Evolutionary conservation across 371 early-diverging fungal genomes (phyloP), one percentile per base, ranked within the genome.

Genomic region (Circinella umbellata): DNA sequence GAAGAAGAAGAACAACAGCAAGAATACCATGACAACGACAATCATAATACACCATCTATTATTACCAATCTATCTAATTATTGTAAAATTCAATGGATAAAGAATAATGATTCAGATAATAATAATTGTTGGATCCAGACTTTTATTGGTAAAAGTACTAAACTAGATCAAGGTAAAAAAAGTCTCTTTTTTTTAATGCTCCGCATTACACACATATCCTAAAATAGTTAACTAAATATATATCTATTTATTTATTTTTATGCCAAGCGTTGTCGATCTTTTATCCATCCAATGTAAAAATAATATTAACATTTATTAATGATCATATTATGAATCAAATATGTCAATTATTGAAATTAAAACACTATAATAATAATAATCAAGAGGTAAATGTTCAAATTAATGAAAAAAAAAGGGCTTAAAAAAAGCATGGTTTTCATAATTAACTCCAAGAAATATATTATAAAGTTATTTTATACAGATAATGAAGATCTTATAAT

Each of bases 131-230:
- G 62, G 62, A 61, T 61, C 62, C 62, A 38, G 62, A 39, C 42
- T 38, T 39, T 42, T 42, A 42, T 42, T 42, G 3, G 3, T 42
- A 42, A 42, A 6, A 6, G 1, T 14, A 39, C 42, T 38, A 61
- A 38, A 38, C 46, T 27, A 61, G 62, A 61, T 61, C 46, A n/a
- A 61, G 46, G 62, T 46, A 64, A 64, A 64, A 64, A 48, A 49
- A 64, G 38, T 9, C 13, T 27, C 1, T 57, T 57, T 57, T 57
- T 27, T 42, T 9, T 9, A 42, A 10, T 27, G 57, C 57, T 57
- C 57, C 57, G 57, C 57, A 7, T 34, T 6, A 7, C 20, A 57
- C 34, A 10, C 9, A n/a, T n/a, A n/a, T 2, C 27, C 54, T 47
- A 47, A 54, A 15, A 15, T 54, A 27, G 20, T 34, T 5, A 57